Evolutionary conservation across 225 moss, liverwort and hornwort species (phyloP).

Genomic region (Takakia lepidozioides): DNA sequence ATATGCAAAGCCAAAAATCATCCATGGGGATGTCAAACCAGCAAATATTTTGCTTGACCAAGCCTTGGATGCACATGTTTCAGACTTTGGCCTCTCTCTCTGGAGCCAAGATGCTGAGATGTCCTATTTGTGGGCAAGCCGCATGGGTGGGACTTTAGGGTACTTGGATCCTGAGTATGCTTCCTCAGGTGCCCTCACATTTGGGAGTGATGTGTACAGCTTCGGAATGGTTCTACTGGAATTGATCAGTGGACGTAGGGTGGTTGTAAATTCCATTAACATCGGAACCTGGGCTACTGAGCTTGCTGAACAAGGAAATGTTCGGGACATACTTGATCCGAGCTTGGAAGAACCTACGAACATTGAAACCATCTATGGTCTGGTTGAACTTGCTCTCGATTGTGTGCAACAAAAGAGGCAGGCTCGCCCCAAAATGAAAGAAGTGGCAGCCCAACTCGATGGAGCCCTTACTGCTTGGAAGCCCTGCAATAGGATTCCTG

Average conservation of each 20-base stretch:
- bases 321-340: conserved; percentile 15
- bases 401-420: conserved; percentile 22
- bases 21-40: conserved; percentile 75
- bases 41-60: conserved; percentile 72
- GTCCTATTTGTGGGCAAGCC: conserved; percentile 46
- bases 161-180: conserved; percentile 83
- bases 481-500: not conserved
- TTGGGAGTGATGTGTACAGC: conserved; percentile 86
- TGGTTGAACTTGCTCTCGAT: conserved; percentile 21
- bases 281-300: conserved; percentile 27
- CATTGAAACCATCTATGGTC: conserved; percentile 2
- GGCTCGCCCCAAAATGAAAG: conserved; percentile 34
- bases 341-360: conserved; percentile 15
- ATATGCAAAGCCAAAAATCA: conserved; percentile 47
- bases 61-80: conserved; percentile 54
- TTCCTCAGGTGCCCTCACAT: conserved; percentile 40
- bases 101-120: conserved; percentile 45
- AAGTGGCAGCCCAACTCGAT: conserved; percentile 14
- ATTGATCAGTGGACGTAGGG: conserved; percentile 35
- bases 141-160: conserved; percentile 67
- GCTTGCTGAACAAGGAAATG: conserved; percentile 10
- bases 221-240: conserved; percentile 80
- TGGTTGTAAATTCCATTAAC: conserved; percentile 22
- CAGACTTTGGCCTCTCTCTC: conserved; percentile 68
- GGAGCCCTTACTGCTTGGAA: conserved; percentile 9